These are phyloP conservation scores for Phytophthora hybrid DNA, from an alignment of 352 stramenopile species.

Conservation along the genomic window DNA sequence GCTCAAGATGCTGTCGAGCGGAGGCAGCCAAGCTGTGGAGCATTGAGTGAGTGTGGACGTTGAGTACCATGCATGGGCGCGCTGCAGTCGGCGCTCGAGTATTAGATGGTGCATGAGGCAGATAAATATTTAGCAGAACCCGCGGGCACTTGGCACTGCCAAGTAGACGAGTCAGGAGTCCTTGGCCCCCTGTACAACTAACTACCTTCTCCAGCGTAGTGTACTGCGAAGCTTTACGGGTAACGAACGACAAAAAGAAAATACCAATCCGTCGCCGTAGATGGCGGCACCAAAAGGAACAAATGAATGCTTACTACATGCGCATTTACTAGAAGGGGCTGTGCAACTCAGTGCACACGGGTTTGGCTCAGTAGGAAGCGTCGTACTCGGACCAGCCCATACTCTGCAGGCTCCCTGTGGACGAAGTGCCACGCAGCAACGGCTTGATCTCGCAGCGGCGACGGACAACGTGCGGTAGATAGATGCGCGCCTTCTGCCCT, in stretches of 20 bases:
- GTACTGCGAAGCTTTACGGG: too few species aligned
- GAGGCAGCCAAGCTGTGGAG: slow-evolving; percentile 34
- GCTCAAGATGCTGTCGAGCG: slow-evolving; percentile 65
- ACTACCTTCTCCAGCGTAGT: too few species aligned
- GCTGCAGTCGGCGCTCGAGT: slow-evolving; percentile 8
- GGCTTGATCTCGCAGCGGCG: slow-evolving; percentile 72
- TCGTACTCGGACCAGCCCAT: slow-evolving; percentile 75
- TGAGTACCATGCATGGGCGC: slow-evolving; percentile 15
- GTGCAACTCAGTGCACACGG: slow-evolving; percentile 10
- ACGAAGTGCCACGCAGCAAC: slow-evolving; percentile 59
- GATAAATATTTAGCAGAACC: slow-evolving; percentile 44
- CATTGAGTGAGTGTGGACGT: slow-evolving; percentile 25
- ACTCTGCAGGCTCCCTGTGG: slow-evolving; percentile 57
- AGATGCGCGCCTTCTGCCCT: slow-evolving; percentile 71
- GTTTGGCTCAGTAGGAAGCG: slow-evolving; percentile 49
- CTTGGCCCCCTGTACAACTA: not conserved
- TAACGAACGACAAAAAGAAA: slow-evolving; percentile 28
- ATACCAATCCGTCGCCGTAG: slow-evolving; percentile 15
- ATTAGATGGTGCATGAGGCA: slow-evolving; percentile 26
- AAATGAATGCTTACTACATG: slow-evolving; percentile 26
- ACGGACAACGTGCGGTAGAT: slow-evolving; percentile 60
- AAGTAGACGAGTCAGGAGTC: not conserved
- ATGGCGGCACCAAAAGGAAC: slow-evolving; percentile 8
- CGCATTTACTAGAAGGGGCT: slow-evolving; percentile 22
- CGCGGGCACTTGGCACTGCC: not conserved